Evolutionary conservation across 2,329 filamentous ascomycete species (phyloP), one percentile per base, ranked within the genome.

Genomic region (Aspergillus latus): DNA sequence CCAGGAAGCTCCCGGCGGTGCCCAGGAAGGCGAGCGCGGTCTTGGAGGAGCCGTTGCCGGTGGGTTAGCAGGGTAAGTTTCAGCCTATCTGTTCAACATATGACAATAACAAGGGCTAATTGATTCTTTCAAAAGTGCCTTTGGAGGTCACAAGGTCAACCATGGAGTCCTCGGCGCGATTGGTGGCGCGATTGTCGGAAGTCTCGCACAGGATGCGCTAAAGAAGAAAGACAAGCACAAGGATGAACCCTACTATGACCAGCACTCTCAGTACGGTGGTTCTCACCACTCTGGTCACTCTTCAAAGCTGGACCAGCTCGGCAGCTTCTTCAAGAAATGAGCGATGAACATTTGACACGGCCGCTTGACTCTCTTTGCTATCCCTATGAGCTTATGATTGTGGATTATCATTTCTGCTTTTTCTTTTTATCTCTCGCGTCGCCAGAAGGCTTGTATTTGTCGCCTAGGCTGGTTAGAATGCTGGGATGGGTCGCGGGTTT

Each of bases 121-220:
- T 37, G n/a, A 37, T 13, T 13, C 5, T 13, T 34, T 37, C 11
- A 13, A 37, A n/a, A 78, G 78, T 54, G 77, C 73, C 36, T 79
- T 72, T 49, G 74, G 70, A 21, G 78, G 78, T 55, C 73, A 77
- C 70, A 76, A 80, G 66, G 76, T 73, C 59, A 70, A 76, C 60
- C 78, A 80, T 66, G 78, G 78, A 30, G 67, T 80, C 64, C 71
- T 80, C 49, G 78, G 78, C 57, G 73, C 77, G 5, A 70, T 80
- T 42, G 77, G 76, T 57, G 78, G 78, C 42, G 78, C 78, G 32
- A 75, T 80, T 59, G 68, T 76, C 6, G 78, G 78, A 47, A 75
- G 72, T 59, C 67, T 78, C 52, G 69, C 75, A 5, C 74, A 80
- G 62, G 78, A 80, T 54, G 73, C 73, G 16, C 58, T 72, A 50